A percentile compares a stretch with the other conserved stretches of the same genome.
Evolutionary conservation across 805 yeast species (phyloP).

Genomic region (Metschnikowia lunata): DNA sequence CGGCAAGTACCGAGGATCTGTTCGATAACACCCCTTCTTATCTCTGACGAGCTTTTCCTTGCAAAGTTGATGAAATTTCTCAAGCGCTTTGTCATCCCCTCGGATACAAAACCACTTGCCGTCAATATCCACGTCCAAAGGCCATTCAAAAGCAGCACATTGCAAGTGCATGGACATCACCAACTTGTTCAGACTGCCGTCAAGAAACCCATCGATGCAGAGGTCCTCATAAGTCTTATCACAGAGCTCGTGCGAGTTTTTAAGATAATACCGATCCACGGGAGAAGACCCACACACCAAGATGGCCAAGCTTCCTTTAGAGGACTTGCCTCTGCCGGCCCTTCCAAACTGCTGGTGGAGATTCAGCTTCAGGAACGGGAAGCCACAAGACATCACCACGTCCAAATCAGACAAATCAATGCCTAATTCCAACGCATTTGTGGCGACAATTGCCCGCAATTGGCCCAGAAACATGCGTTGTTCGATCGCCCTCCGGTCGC

Average conservation of each 20-base stretch:
- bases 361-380: conserved; percentile 81
- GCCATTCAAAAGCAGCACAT: conserved; percentile 89
- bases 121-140: conserved; percentile 55
- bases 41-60: conserved; percentile 34
- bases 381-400: conserved; percentile 88
- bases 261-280: conserved; percentile 78
- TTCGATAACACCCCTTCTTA: conserved; percentile 26
- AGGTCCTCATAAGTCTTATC: conserved; percentile 40
- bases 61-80: conserved; percentile 30
- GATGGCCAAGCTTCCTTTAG: conserved; percentile 76
- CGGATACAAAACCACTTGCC: conserved; percentile 49
- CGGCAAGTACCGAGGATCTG: conserved; percentile 56
- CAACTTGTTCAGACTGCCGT: conserved; percentile 28
- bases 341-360: conserved; percentile 96
- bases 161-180: conserved; percentile 82
- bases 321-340: conserved; percentile 77
- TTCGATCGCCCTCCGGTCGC: conserved; percentile 85
- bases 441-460: conserved; percentile 82
- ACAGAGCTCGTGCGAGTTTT: conserved; percentile 57
- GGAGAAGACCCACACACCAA: conserved; percentile 82
- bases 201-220: conserved; percentile 35
- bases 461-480: conserved; percentile 85
- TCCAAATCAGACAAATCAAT: conserved; percentile 92
- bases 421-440: conserved; percentile 94
- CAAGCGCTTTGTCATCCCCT: conserved; percentile 12